A percentile compares a stretch with the other conserved stretches of the same genome.
Evolutionary conservation across 441 rosid genomes (phyloP).

Genomic region (Arabidopsis lyrata): DNA sequence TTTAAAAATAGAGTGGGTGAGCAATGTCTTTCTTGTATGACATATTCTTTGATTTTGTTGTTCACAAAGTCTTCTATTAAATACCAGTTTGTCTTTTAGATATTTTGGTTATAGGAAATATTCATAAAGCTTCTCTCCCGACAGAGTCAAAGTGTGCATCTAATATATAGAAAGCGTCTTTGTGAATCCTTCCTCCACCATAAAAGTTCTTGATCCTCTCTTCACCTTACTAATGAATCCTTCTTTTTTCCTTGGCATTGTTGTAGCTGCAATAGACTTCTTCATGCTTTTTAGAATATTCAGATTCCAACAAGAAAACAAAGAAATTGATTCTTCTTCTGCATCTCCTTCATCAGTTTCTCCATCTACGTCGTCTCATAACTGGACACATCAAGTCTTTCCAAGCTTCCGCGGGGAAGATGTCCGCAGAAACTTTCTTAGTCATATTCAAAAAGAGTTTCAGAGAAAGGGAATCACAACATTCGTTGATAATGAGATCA

Average conservation of each 20-base stretch:
- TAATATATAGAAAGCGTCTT: no score
- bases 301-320: neutral
- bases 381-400: neutral
- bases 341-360: neutral
- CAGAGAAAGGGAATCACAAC: neutral
- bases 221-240: neutral
- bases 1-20: no score
- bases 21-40: no score
- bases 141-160: no score
- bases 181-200: neutral
- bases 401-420: neutral
- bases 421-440: neutral
- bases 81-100: no score
- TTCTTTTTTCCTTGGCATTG: neutral
- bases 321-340: neutral
- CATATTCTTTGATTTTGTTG: no score
- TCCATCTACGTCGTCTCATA: neutral
- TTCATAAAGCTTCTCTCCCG: no score
- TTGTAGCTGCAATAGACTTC: neutral
- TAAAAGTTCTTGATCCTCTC: neutral
- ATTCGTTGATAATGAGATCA: slow-evolving; percentile 1
- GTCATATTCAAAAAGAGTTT: neutral
- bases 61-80: no score
- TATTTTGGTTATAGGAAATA: no score
- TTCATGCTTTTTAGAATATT: neutral